phyloP scores from a whole-genome alignment of 257 asterid genomes.

The Primulina eburnea region DNA sequence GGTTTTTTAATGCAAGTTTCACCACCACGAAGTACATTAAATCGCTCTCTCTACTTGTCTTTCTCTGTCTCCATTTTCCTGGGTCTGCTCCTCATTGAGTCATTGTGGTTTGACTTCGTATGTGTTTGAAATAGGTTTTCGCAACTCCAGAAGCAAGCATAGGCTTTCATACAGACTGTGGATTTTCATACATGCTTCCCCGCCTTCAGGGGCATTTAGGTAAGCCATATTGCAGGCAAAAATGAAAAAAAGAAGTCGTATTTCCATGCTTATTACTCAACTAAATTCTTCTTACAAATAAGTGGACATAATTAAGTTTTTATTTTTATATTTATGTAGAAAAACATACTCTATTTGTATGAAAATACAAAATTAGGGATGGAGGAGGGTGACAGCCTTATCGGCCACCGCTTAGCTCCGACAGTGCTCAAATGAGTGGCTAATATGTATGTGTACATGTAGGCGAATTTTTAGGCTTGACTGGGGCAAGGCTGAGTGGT shows the following conservation, averaged over 20 bases:
- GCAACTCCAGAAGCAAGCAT: constrained; percentile 95
- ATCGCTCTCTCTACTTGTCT: not conserved
- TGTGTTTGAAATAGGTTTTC: constrained; percentile 54
- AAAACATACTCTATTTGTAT: no score
- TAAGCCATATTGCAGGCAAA: constrained; percentile 27
- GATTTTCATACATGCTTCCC: constrained; percentile 82
- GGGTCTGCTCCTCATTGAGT: not conserved
- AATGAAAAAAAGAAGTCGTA: not conserved
- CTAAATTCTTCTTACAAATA: no score
- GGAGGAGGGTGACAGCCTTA: no score
- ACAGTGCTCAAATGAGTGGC: constrained; percentile 8
- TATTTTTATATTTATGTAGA: no score
- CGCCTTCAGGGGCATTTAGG: constrained; percentile 84
- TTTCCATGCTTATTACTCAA: not conserved
- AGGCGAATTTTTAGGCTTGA: constrained; percentile 89
- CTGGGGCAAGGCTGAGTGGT: constrained; percentile 87
- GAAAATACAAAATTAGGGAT: no score
- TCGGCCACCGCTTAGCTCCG: not conserved
- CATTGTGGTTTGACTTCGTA: not conserved
- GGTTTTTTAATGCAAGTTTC: not conserved
- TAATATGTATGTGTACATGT: constrained; percentile 21
- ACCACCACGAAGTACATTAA: not conserved
- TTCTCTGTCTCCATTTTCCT: not conserved
- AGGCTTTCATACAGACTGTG: constrained; percentile 91
- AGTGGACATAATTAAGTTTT: no score